Conservation (phyloP, 129 eudicot genomes). For the Kitagawia praeruptora region DNA sequence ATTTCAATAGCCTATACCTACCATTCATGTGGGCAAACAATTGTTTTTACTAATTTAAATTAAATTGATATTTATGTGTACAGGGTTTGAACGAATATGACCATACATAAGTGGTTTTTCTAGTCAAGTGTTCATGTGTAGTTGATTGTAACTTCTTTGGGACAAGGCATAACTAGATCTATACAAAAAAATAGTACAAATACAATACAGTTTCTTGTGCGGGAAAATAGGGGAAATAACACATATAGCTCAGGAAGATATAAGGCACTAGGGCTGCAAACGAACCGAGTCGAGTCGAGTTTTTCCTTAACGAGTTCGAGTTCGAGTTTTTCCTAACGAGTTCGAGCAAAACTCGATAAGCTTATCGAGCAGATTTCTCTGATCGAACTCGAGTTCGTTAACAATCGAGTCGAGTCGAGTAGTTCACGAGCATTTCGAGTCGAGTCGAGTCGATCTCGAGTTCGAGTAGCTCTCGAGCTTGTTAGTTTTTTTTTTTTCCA, state of each 20-base stretch:
- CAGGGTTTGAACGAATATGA: not conserved
- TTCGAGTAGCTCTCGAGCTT: no score
- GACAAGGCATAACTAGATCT: not conserved
- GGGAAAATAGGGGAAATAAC: not conserved
- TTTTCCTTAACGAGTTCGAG: no score
- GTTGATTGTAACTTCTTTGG: not conserved
- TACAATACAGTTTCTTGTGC: not conserved
- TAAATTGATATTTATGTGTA: not conserved
- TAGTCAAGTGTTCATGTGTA: not conserved
- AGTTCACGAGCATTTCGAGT: no score
- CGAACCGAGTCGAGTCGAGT: no score
- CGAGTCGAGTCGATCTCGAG: no score
- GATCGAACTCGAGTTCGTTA: no score
- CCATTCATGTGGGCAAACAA: not conserved
- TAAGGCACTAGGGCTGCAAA: no score
- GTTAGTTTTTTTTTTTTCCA: no score
- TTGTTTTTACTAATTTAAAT: not conserved
- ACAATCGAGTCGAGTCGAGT: no score
- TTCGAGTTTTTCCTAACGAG: no score
- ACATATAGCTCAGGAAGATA: not conserved
- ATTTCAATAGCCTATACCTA: not conserved
- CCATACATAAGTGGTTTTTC: not conserved
- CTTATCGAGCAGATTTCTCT: no score
- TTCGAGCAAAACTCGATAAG: no score
- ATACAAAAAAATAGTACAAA: not conserved